These are phyloP conservation scores for Ceratocystis cacaofunesta DNA, from an alignment of 2,329 filamentous ascomycete species.

Conservation along the genomic window DNA sequence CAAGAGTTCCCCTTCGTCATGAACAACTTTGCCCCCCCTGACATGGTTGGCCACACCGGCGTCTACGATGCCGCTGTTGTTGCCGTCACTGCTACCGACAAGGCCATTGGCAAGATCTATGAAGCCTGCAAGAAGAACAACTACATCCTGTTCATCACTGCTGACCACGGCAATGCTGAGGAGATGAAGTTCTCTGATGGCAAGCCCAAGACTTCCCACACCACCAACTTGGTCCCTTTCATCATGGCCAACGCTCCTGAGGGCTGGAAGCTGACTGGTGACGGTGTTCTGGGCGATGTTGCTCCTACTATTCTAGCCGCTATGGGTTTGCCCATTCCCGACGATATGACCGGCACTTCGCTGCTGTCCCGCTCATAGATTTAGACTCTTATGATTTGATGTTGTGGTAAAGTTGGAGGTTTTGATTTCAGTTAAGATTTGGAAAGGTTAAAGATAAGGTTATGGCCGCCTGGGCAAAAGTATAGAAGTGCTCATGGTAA, in stretches of 20 bases:
- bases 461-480: neutral
- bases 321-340: conserved; percentile 82
- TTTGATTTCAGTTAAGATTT: conserved; percentile 2
- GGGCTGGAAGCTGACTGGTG: conserved; percentile 73
- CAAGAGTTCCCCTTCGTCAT: conserved; percentile 90
- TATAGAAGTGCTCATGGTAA: neutral
- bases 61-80: conserved; percentile 89
- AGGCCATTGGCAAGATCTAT: conserved; percentile 82
- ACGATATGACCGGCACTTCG: conserved; percentile 81
- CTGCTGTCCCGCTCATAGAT: conserved; percentile 42
- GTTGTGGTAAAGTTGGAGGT: neutral
- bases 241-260: conserved; percentile 94
- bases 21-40: conserved; percentile 99
- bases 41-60: conserved; percentile 98
- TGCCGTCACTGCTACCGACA: conserved; percentile 74
- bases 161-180: conserved; percentile 96
- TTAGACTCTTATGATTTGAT: neutral
- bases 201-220: conserved; percentile 96
- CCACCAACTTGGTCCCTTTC: conserved; percentile 93
- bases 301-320: conserved; percentile 81
- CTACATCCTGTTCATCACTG: conserved; percentile 88
- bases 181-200: conserved; percentile 97
- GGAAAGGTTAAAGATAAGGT: conserved; percentile 1
- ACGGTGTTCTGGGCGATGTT: conserved; percentile 89
- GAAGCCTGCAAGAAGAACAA: conserved; percentile 86